Evolutionary conservation across 306 rosid species (phyloP), one percentile per base, ranked within the genome.

Genomic region (Glycine soja): DNA sequence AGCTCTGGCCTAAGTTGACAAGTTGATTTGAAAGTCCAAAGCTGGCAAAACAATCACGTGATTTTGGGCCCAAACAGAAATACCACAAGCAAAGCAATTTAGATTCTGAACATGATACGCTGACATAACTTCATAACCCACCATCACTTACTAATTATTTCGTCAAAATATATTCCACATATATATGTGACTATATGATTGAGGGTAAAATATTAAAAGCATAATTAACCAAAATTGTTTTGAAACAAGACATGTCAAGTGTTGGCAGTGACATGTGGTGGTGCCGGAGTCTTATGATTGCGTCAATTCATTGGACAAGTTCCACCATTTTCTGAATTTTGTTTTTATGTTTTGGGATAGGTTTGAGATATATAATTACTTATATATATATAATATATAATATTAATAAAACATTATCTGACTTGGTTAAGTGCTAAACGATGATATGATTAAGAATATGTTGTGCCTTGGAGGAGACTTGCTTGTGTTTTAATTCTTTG

Each of bases 181-280:
- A 24, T 24, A 24, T 34, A 34, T 16, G 19, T 63, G 11, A 13
- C 10, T 18, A 43, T 2, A 15, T 42, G 8, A 14, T 34, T 65
- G 71, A 76, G 48, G 58, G 2, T 12, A 19, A 63, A 72, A 72
- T 2, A 63, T 63, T 66, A 32, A 42, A 52, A 56, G 15, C 24
- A 54, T n/a, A 64, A 38, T 18, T 11, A 34, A 32, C 77, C 73
- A 46, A 1, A 34, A 72, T 65, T 74, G 45, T 66, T 74, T 65
- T 50, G 80, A 54, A 70, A 81, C 30, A 24, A 68, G 53, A 81
- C 64, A 81, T 43, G 75, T 74, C 70, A 66, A 43, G 68, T 80
- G 30, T 48, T 59, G 32, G 34, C 13, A 36, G 40, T 36, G 40
- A 36, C 40, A 36, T 36, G 40, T 36, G 40, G 5, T 36, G 40